Conservation (phyloP, 176 grass and related monocot species). For the Zoysia pacifica region DNA sequence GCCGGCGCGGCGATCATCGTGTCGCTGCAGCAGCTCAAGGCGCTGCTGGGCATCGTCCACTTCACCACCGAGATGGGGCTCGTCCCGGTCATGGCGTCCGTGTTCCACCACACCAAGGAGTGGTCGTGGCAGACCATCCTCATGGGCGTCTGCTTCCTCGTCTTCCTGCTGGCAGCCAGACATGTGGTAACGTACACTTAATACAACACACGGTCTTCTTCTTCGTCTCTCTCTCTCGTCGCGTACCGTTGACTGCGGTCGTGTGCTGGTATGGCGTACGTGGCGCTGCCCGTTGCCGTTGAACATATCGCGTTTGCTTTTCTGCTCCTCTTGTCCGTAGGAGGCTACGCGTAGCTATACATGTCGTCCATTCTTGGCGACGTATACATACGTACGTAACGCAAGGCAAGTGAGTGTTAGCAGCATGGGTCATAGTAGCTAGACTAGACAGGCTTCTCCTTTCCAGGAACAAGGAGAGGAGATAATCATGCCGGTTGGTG, state of each 20-base stretch:
- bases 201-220: neutral
- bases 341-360: no score
- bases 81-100: constrained; percentile 85
- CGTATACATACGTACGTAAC: neutral
- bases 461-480: neutral
- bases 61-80: constrained; percentile 91
- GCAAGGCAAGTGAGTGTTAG: neutral
- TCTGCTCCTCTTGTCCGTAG: neutral
- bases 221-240: neutral
- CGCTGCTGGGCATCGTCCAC: constrained; percentile 81
- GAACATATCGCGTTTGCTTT: neutral
- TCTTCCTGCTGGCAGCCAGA: constrained; percentile 62
- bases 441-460: neutral
- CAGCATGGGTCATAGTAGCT: neutral
- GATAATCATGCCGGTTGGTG: neutral
- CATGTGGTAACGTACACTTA: constrained; percentile 61
- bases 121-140: constrained; percentile 95
- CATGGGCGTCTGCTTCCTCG: constrained; percentile 78
- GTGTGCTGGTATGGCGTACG: neutral
- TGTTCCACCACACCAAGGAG: constrained; percentile 71
- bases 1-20: constrained; percentile 94
- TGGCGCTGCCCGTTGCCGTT: neutral
- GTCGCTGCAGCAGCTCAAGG: constrained; percentile 91
- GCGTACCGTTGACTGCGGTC: neutral
- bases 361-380: neutral